phyloP scores from a whole-genome alignment of 345 rosid genomes.

The Draba incana region DNA sequence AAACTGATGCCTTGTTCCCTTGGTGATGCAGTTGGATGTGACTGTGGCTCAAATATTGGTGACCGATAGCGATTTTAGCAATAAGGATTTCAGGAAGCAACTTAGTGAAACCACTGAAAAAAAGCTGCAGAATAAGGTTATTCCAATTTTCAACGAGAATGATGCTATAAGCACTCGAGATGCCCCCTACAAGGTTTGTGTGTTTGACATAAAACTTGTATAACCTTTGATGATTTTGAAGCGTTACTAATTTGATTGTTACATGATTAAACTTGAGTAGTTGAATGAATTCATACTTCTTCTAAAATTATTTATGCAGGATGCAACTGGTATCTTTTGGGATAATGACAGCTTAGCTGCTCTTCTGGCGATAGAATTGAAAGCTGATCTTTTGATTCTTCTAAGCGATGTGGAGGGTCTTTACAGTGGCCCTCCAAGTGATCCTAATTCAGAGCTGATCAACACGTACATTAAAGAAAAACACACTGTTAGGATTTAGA shows the following conservation, averaged over 20 bases:
- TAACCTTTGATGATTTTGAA: no score
- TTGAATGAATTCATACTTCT: no score
- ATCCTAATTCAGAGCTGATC: conserved; percentile 81
- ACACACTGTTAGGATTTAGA: no score
- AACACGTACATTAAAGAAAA: conserved; percentile 76
- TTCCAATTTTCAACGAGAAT: conserved; percentile 95
- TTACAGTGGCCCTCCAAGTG: conserved; percentile 94
- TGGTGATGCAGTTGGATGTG: conserved; percentile 97
- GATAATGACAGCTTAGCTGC: conserved; percentile 99
- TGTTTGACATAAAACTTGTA: no score
- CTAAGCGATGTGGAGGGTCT: conserved; percentile 98
- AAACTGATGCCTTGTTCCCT: no score
- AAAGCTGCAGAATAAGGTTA: conserved; percentile 60
- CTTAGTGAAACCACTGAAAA: conserved; percentile 73
- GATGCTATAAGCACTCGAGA: conserved; percentile 95
- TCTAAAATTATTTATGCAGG: conserved; percentile 51
- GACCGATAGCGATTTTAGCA: conserved; percentile 86
- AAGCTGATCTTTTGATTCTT: conserved; percentile 92
- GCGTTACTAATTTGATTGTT: background rate
- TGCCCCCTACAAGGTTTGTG: conserved; percentile 64
- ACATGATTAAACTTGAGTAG: background rate
- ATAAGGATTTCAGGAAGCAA: conserved; percentile 76
- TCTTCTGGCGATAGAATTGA: conserved; percentile 80
- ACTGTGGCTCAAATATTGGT: conserved; percentile 94
- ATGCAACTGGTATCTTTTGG: conserved; percentile 99